These are phyloP conservation scores for Solanum virginianum DNA, from an alignment of 257 asterid genomes.

Conservation along the genomic window DNA sequence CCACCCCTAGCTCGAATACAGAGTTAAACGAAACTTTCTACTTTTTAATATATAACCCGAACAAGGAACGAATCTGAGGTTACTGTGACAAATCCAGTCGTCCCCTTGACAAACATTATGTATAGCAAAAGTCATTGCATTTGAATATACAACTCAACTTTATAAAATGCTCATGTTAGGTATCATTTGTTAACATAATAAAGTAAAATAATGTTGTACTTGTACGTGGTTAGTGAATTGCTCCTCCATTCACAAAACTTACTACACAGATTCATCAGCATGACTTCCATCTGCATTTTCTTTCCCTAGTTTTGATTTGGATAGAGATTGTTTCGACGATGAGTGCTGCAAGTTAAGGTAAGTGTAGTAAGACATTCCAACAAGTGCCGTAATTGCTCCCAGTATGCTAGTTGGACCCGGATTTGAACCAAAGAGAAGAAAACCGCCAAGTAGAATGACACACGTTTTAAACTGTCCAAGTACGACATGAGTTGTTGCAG, in stretches of 20 bases:
- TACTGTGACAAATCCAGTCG: background rate
- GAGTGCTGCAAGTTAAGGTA: conserved; percentile 75
- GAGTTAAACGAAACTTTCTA: too few species aligned
- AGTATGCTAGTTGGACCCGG: conserved; percentile 73
- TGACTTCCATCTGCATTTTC: conserved; percentile 49
- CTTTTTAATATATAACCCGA: too few species aligned
- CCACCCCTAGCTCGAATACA: too few species aligned
- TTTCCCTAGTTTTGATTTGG: conserved; percentile 69
- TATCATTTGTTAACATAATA: background rate
- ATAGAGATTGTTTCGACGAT: conserved; percentile 38
- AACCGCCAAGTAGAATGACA: conserved; percentile 87
- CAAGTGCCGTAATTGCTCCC: conserved; percentile 74
- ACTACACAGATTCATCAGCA: conserved; percentile 43
- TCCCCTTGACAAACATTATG: background rate
- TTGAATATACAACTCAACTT: background rate
- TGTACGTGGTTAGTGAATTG: background rate
- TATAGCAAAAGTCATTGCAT: background rate
- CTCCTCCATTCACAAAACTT: background rate
- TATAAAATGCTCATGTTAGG: background rate
- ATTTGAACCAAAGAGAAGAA: conserved; percentile 71
- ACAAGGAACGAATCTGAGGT: too few species aligned
- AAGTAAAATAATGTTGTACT: background rate
- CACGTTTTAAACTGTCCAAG: conserved; percentile 98
- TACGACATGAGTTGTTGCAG: conserved; percentile 93
- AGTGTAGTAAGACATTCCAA: conserved; percentile 80